Evolutionary conservation across 805 yeast species (phyloP), one percentile per base, ranked within the genome.

Genomic region (Ogataea glucozyma): DNA sequence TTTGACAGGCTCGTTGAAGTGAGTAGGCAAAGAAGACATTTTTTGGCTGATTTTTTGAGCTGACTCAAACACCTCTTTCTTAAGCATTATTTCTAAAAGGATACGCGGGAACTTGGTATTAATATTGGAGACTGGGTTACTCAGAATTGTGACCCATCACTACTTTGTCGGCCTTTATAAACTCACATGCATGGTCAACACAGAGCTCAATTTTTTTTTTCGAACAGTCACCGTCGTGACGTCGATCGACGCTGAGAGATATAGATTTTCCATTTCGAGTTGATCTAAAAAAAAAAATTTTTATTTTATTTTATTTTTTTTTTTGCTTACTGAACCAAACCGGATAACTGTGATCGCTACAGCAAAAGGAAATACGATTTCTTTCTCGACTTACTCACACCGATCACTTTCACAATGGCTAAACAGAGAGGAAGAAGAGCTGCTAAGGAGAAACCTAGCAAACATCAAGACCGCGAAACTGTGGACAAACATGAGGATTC

Each of bases 1-100:
- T 29, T 78, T 75, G 19, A 93, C 86, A 24, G 86, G 83, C 55
- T 81, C 85, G 43, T 66, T 61, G 67, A 76, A 83, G 23, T 68
- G 66, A 13, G 54, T 31, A 19, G 57, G 41, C 26, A 52, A 40
- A 26, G 52, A 26, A 21, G 42, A 24, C 36, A 26, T 41, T 29
- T 17, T 41, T 10, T 23, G 22, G 6, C 31, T 26, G 22, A 39
- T 19, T 24, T 39, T 16, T 11, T 23, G 22, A 7, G 37, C 42
- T 7, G 36, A 37, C 24, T 30, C 37, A 22, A 39, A 39, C 3
- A 39, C 33, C 14, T 39, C 31, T 39, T 39, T 39, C 20, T 39
- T 39, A 12, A 22, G 14, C 35, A 38, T 34, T 6, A 13, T 8
- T n/a, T 21, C 6, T n/a, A n/a, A n/a, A n/a, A n/a, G n/a, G 26